A percentile compares a stretch with the other conserved stretches of the same genome.
Conservation (phyloP, 169 alveolate genomes). For the Eimeria acervulina region DNA sequence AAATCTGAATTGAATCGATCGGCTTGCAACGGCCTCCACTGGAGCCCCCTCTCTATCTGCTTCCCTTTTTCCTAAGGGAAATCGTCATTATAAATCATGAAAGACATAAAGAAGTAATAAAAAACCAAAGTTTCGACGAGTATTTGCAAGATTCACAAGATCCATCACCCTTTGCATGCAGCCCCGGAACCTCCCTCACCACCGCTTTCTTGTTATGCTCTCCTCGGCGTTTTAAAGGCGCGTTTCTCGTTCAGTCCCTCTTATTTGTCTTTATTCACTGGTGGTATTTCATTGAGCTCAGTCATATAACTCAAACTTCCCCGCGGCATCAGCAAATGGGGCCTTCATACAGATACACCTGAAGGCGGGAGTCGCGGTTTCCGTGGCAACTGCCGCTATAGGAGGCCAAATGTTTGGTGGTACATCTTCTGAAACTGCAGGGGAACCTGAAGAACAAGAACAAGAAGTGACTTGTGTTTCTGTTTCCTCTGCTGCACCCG, state of each 20-base stretch:
- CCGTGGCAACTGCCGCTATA: background rate
- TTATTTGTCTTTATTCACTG: background rate
- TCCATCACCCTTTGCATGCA: background rate
- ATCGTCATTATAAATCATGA: background rate
- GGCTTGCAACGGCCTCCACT: no score
- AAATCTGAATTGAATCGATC: slow-evolving; percentile 18
- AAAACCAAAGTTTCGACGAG: background rate
- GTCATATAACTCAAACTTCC: background rate
- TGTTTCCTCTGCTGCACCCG: background rate
- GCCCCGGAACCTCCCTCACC: background rate
- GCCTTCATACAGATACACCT: background rate
- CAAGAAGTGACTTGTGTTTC: background rate
- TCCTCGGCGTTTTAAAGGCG: background rate
- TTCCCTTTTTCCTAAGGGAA: background rate
- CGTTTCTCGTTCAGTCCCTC: no score
- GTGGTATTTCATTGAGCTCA: background rate
- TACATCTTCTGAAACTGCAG: background rate
- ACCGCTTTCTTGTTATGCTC: background rate
- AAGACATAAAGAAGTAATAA: background rate
- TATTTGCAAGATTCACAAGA: background rate
- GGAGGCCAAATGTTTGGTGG: background rate
- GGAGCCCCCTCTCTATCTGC: background rate
- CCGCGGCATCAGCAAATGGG: background rate
- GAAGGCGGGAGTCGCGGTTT: background rate
- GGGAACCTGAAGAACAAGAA: background rate